Conservation (phyloP, 2,329 filamentous ascomycete genomes). For the Apiospora hydei region DNA sequence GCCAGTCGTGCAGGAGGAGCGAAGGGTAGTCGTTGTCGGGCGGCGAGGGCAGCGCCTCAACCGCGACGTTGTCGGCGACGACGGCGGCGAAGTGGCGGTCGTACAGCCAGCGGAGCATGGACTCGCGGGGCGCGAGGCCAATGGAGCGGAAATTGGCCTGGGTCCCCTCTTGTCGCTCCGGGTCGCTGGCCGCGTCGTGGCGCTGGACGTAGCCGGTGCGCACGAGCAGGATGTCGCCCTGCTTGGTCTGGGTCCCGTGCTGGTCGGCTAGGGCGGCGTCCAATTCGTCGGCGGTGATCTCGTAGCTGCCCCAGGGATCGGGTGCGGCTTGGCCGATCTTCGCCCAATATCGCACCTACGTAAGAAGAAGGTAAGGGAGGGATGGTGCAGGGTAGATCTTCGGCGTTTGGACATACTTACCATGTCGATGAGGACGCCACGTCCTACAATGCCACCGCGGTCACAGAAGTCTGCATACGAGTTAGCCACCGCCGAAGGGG, state of each 20-base stretch:
- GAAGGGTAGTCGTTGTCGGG: slow-evolving; percentile 28
- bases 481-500: neutral
- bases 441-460: slow-evolving; percentile 23
- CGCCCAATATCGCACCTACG: slow-evolving; percentile 11
- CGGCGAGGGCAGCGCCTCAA: slow-evolving; percentile 43
- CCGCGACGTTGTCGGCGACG: slow-evolving; percentile 47
- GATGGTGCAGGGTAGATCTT: neutral
- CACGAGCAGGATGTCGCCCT: slow-evolving; percentile 19
- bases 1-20: slow-evolving; percentile 34
- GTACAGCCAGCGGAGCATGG: slow-evolving; percentile 51
- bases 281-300: slow-evolving; percentile 10
- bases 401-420: slow-evolving; percentile 19
- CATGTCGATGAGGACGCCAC: slow-evolving; percentile 23
- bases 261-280: neutral
- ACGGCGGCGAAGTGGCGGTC: slow-evolving; percentile 50
- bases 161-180: slow-evolving; percentile 27
- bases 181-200: slow-evolving; percentile 31
- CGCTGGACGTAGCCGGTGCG: slow-evolving; percentile 33
- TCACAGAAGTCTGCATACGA: neutral
- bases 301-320: slow-evolving; percentile 23
- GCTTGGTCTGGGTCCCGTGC: neutral
- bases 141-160: slow-evolving; percentile 30
- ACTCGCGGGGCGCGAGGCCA: slow-evolving; percentile 45
- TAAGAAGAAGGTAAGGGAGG: neutral
- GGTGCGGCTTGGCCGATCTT: slow-evolving; percentile 10